These are phyloP conservation scores for Lagenidium giganteum DNA, from an alignment of 352 stramenopile genomes.

Conservation along the genomic window DNA sequence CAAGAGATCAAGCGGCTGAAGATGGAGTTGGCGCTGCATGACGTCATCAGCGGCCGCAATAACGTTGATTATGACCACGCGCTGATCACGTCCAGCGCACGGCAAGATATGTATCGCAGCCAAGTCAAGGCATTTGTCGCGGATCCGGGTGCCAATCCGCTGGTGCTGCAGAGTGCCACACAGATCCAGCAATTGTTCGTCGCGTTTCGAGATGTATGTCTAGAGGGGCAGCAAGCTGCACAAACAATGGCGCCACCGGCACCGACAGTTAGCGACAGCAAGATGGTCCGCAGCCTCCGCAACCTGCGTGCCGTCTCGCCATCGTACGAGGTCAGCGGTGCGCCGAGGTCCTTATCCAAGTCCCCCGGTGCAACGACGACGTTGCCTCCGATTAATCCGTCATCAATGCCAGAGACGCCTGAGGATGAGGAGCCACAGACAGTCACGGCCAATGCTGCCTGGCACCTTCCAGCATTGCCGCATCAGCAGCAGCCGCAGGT, in stretches of 20 bases:
- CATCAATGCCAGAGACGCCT: too few species aligned
- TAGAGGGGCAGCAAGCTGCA: constrained; percentile 23
- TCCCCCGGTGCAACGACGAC: too few species aligned
- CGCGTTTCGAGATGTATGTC: constrained; percentile 33
- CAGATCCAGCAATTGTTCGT: constrained; percentile 41
- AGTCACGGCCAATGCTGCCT: not conserved
- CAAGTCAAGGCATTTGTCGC: constrained; percentile 28
- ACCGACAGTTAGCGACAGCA: constrained; percentile 21
- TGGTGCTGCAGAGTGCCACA: constrained; percentile 31
- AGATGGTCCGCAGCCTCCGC: constrained; percentile 52
- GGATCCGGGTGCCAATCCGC: constrained; percentile 20
- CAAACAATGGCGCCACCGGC: not conserved
- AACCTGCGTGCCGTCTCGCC: constrained; percentile 24
- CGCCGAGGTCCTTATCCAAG: too few species aligned
- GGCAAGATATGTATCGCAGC: constrained; percentile 14
- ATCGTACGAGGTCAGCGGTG: not conserved
- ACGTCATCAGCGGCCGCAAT: constrained; percentile 44
- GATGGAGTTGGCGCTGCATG: constrained; percentile 55
- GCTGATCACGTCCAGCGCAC: constrained; percentile 6
- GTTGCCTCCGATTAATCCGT: too few species aligned
- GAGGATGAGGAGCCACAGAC: constrained; percentile 1
- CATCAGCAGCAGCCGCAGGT: not conserved
- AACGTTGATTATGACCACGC: constrained; percentile 26
- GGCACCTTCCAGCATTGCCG: constrained; percentile 5
- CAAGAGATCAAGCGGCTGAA: constrained; percentile 50